Evolutionary conservation across 257 asterid species (phyloP).

Genomic region (Handroanthus guayacan): DNA sequence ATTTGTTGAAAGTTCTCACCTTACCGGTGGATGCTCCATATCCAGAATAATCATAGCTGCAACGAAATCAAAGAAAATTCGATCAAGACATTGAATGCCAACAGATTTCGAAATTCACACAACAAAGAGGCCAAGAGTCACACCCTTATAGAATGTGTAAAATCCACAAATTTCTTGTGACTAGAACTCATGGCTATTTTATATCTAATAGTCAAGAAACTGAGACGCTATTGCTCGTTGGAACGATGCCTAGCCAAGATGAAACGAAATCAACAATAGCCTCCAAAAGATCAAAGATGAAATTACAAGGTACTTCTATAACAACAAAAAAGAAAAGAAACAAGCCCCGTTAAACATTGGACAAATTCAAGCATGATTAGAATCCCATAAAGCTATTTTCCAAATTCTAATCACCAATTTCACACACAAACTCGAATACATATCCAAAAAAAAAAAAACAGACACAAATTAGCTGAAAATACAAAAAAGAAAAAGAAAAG

Average conservation of each 20-base stretch:
- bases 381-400: slow-evolving; percentile 17
- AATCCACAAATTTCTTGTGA: background rate
- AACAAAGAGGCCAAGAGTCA: slow-evolving; percentile 4
- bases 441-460: background rate
- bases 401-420: background rate
- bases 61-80: slow-evolving; percentile 34
- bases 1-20: slow-evolving; percentile 58
- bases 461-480: background rate
- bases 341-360: slow-evolving; percentile 16
- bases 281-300: background rate
- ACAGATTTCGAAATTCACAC: background rate
- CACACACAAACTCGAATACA: slow-evolving; percentile 1
- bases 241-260: background rate
- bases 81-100: background rate
- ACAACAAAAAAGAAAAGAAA: slow-evolving; percentile 8
- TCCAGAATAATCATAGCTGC: slow-evolving; percentile 99
- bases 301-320: background rate
- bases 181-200: background rate
- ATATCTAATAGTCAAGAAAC: background rate
- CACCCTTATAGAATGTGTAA: background rate
- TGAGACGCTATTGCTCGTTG: too few species aligned
- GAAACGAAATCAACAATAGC: slow-evolving; percentile 15
- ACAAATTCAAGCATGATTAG: slow-evolving; percentile 30
- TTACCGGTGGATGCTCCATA: slow-evolving; percentile 97
- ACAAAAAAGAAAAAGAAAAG: slow-evolving; percentile 26